phyloP scores from a whole-genome alignment of 1,284 basidiomycete genomes.

The Leccinum ambiguum region DNA sequence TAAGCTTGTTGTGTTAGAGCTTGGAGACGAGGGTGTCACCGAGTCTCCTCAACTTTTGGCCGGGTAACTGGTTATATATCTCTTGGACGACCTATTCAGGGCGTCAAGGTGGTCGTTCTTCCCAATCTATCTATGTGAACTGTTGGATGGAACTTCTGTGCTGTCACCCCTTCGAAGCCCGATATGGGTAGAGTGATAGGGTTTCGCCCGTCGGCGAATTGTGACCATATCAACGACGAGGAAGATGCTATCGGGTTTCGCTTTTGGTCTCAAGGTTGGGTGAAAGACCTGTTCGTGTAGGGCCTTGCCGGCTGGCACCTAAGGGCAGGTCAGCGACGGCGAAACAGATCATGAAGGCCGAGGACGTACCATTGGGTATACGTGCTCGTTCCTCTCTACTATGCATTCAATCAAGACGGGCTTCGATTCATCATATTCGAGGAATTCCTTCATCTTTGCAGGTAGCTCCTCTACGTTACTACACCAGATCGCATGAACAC shows the following conservation, averaged over 20 bases:
- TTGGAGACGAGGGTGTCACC: neutral
- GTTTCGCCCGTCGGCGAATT: neutral
- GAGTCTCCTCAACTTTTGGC: neutral
- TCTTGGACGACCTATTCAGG: neutral
- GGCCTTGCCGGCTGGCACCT: slow-evolving; percentile 88
- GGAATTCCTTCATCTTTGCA: slow-evolving; percentile 96
- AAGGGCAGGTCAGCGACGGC: slow-evolving; percentile 10
- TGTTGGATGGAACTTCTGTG: too few relatives aligned
- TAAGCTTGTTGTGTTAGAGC: neutral
- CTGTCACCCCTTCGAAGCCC: too few relatives aligned
- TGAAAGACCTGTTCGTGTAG: slow-evolving; percentile 86
- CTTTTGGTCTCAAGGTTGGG: slow-evolving; percentile 40
- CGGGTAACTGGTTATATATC: neutral
- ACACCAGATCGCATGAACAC: slow-evolving; percentile 87
- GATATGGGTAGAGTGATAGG: neutral
- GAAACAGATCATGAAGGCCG: neutral
- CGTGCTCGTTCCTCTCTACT: slow-evolving; percentile 88
- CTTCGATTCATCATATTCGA: slow-evolving; percentile 87
- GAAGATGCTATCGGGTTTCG: slow-evolving; percentile 35
- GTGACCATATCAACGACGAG: neutral
- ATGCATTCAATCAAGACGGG: slow-evolving; percentile 92
- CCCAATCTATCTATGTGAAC: too few relatives aligned
- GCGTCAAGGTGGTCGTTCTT: neutral
- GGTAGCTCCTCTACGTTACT: slow-evolving; percentile 75
- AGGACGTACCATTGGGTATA: slow-evolving; percentile 84